These are phyloP conservation scores for Mikania micrantha DNA, from an alignment of 129 eudicot species.

Conservation along the genomic window DNA sequence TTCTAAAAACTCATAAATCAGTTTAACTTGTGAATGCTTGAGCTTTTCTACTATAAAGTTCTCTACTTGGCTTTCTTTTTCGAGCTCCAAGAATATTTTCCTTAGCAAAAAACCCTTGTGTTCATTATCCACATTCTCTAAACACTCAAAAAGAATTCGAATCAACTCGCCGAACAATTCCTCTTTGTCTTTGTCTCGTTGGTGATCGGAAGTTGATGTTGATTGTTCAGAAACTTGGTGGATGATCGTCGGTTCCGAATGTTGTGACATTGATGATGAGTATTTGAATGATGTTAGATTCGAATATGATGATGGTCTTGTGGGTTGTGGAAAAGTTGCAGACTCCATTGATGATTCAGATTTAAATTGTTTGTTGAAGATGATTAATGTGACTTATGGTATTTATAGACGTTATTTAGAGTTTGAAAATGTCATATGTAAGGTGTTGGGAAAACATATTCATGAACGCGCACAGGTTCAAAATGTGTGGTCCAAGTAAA, in stretches of 20 bases:
- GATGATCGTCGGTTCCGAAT: background rate
- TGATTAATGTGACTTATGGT: background rate
- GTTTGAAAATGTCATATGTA: background rate
- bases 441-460: too few relatives aligned
- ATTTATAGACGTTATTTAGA: background rate
- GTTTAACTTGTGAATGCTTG: conserved; percentile 8
- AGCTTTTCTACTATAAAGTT: conserved; percentile 2
- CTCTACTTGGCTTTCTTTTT: conserved; percentile 11
- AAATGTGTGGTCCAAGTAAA: too few relatives aligned
- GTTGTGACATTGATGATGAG: background rate
- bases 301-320: conserved; percentile 14
- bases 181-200: background rate
- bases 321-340: conserved; percentile 8
- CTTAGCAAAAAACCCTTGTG: conserved; percentile 11
- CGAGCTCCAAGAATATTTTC: conserved; percentile 7
- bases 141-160: conserved; percentile 12
- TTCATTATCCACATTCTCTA: conserved; percentile 5
- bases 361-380: background rate
- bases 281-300: conserved; percentile 14
- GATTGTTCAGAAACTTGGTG: background rate
- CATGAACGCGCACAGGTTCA: too few relatives aligned
- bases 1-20: conserved; percentile 10
- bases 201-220: background rate
- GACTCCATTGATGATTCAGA: background rate
- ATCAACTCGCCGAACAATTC: conserved; percentile 12